Percentiles rank a stretch among this genome's conserved stretches.
These are phyloP conservation scores for Daphne laureola DNA, from an alignment of 441 rosid species.

Conservation along the genomic window DNA sequence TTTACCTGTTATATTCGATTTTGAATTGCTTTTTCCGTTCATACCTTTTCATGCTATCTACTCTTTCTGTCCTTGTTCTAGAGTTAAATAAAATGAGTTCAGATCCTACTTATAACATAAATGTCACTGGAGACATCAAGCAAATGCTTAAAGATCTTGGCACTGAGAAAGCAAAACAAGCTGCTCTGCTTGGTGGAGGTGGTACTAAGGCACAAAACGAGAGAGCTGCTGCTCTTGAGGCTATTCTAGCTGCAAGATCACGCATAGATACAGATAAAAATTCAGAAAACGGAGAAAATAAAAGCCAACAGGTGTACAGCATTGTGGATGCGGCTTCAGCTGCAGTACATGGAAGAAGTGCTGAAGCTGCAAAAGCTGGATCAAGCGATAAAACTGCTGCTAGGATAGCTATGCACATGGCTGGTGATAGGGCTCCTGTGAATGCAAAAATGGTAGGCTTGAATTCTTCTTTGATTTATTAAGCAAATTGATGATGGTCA, in stretches of 20 bases:
- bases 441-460: slow-evolving; percentile 73
- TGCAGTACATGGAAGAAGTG: slow-evolving; percentile 92
- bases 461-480: too few relatives aligned
- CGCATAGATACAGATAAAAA: slow-evolving; percentile 55
- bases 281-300: slow-evolving; percentile 44
- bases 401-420: slow-evolving; percentile 91
- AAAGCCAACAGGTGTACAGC: slow-evolving; percentile 47
- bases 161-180: slow-evolving; percentile 76
- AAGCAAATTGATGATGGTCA: too few relatives aligned
- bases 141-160: slow-evolving; percentile 88
- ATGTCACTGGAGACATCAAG: slow-evolving; percentile 75
- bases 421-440: slow-evolving; percentile 87
- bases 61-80: slow-evolving; percentile 20
- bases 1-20: slow-evolving; percentile 11
- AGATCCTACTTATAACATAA: slow-evolving; percentile 77
- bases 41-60: slow-evolving; percentile 6
- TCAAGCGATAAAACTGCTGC: slow-evolving; percentile 82
- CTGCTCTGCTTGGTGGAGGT: slow-evolving; percentile 91
- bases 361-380: slow-evolving; percentile 84
- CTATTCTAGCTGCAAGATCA: slow-evolving; percentile 78
- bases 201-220: slow-evolving; percentile 90
- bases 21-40: neutral
- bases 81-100: slow-evolving; percentile 60
- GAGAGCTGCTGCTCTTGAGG: slow-evolving; percentile 89
- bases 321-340: slow-evolving; percentile 98